Evolutionary conservation across 148 eudicot genomes (phyloP), one percentile per base, ranked within the genome.

Genomic region (Pharnaceum exiguum): DNA sequence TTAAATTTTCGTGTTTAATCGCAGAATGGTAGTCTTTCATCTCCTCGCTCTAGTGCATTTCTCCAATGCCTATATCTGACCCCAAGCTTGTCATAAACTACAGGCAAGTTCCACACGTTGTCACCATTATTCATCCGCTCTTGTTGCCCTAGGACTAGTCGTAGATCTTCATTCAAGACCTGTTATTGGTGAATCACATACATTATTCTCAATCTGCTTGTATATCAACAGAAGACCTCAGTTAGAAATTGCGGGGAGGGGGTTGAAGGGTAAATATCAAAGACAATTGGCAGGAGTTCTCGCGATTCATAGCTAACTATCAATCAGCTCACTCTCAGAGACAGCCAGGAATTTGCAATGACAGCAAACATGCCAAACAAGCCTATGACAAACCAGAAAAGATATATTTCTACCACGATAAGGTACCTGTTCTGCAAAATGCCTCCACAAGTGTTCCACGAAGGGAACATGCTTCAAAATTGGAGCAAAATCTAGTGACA

Each of bases 401-500:
- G 8, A 21, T 18, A 11, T 3, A 39, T 15, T 0, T 53, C 27
- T 2, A 23, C 2, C 7, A 17, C 45, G 16, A 28, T 11, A 9
- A 19, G 13, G 8, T 71, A 88, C 98, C 96, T 91, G 70, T 24
- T 85, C 84, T 2, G 96, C 98, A 55, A 91, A 91, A 62, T 91
- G 82, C 70, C 76, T 79, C 98, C 98, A 88, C 31, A 91, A 60
- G 44, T 85, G 47, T 15, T 85, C 66, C 78, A 91, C 88, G 71
- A 88, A 89, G 25, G 98, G 98, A 38, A 91, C 71, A 48, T 88
- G 78, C 76, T 91, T 69, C 51, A 91, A 48, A 21, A 91, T 30
- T 27, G 98, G 98, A 46, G 96, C 96, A 17, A 91, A 87, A 71
- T 87, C 98, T 22, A 91, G 77, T 4, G 98, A 91, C 98, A 91